These are phyloP conservation scores for Colletotrichum kahawae DNA, from an alignment of 2,329 filamentous ascomycete genomes.

Conservation along the genomic window DNA sequence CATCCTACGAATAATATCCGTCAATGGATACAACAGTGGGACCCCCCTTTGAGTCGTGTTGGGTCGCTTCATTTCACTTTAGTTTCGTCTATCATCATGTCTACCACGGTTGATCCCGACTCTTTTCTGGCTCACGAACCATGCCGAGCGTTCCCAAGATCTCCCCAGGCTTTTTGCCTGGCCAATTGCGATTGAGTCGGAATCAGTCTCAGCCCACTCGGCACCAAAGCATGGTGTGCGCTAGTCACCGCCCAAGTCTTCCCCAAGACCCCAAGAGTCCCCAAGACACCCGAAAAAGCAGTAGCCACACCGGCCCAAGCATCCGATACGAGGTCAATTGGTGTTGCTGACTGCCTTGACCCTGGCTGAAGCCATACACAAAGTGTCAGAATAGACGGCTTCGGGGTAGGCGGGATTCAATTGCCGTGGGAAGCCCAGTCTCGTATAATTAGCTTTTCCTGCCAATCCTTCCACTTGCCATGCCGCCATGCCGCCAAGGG, in stretches of 20 bases:
- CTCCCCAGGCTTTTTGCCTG: background rate
- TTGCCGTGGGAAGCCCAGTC: background rate
- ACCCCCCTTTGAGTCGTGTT: background rate
- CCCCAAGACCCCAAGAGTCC: background rate
- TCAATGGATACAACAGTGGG: background rate
- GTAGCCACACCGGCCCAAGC: background rate
- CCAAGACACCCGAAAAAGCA: slow-evolving; percentile 4
- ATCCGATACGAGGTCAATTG: slow-evolving; percentile 10
- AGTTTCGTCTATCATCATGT: slow-evolving; percentile 1
- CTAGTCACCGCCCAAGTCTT: background rate
- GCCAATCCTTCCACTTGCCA: background rate
- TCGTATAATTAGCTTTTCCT: background rate
- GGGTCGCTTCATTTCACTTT: background rate
- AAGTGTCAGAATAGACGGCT: background rate
- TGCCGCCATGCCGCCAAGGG: background rate
- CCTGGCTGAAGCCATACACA: background rate
- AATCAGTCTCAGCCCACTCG: background rate
- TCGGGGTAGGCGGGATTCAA: background rate
- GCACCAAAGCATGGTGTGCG: background rate
- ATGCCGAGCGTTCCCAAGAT: background rate
- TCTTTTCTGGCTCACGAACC: background rate
- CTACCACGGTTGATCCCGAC: background rate
- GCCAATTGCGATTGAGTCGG: background rate
- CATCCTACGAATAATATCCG: background rate
- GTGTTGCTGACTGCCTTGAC: background rate